Evolutionary conservation across 169 alveolate genomes (phyloP).

Genomic region (Eimeria sp.): DNA sequence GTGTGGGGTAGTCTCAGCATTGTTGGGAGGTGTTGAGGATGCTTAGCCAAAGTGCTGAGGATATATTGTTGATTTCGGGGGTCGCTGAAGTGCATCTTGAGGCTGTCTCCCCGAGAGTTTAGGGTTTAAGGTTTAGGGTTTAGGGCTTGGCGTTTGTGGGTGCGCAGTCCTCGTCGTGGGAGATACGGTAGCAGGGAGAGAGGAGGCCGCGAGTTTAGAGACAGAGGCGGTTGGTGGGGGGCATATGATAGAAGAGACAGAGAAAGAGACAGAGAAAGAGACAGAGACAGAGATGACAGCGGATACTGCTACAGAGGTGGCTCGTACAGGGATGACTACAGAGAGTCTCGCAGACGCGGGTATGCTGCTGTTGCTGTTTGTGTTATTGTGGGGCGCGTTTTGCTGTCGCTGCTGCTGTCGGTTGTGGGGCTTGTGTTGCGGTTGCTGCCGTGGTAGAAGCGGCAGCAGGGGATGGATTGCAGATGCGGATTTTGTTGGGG

Average conservation of each 20-base stretch:
- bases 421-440: neutral
- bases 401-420: neutral
- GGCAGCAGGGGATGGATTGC: neutral
- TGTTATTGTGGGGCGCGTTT: too few species aligned
- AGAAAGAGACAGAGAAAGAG: neutral
- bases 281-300: conserved; percentile 25
- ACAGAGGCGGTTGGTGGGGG: conserved; percentile 64
- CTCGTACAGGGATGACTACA: neutral
- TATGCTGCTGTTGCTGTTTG: conserved; percentile 20
- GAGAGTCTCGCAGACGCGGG: conserved; percentile 41
- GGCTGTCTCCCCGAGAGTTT: neutral
- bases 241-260: conserved; percentile 42
- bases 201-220: conserved; percentile 33
- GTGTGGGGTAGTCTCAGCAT: neutral
- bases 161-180: conserved; percentile 11
- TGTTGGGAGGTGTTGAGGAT: neutral
- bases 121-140: conserved; percentile 50
- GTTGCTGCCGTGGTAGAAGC: neutral
- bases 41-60: too few species aligned
- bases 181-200: conserved; percentile 43
- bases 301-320: neutral
- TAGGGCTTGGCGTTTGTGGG: conserved; percentile 14
- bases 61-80: neutral
- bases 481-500: neutral
- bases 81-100: neutral